Percentiles rank a stretch among this genome's conserved stretches.
These are phyloP conservation scores for Melampsora larici-populina DNA, from an alignment of 1,284 basidiomycete species.

Conservation along the genomic window DNA sequence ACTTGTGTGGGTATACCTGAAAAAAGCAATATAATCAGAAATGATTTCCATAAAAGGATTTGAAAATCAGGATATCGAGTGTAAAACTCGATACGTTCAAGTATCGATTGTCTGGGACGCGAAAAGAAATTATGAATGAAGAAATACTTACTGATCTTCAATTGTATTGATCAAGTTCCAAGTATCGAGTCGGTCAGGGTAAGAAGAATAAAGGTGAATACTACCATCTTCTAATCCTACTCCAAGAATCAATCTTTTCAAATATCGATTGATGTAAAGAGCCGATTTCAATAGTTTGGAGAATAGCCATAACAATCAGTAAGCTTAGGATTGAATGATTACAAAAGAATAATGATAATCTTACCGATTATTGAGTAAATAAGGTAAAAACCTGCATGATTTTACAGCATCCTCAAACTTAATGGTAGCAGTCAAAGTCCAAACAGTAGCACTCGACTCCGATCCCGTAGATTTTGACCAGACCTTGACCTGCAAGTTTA, in stretches of 20 bases:
- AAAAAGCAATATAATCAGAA: too few relatives aligned
- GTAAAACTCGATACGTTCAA: too few relatives aligned
- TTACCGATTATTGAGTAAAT: conserved; percentile 14
- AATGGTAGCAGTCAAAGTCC: conserved; percentile 16
- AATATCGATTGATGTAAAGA: too few relatives aligned
- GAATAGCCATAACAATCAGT: not conserved
- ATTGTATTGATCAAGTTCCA: not conserved
- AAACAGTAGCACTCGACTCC: not conserved
- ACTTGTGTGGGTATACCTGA: not conserved
- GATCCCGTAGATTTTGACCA: conserved; percentile 17
- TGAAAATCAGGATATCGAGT: too few relatives aligned
- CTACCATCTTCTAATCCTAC: conserved; percentile 37
- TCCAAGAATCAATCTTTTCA: conserved; percentile 23
- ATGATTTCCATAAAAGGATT: too few relatives aligned
- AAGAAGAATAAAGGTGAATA: conserved; percentile 14
- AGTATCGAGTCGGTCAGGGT: not conserved
- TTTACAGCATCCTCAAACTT: conserved; percentile 30
- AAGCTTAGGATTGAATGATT: not conserved
- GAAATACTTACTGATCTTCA: not conserved
- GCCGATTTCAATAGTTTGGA: too few relatives aligned
- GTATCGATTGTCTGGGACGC: not conserved
- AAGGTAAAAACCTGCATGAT: conserved; percentile 14
- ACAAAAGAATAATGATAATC: not conserved
- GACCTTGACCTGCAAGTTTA: conserved; percentile 20
- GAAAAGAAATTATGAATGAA: not conserved